Conservation (phyloP, 2,329 filamentous ascomycete genomes). For the Sporothrix mexicana region DNA sequence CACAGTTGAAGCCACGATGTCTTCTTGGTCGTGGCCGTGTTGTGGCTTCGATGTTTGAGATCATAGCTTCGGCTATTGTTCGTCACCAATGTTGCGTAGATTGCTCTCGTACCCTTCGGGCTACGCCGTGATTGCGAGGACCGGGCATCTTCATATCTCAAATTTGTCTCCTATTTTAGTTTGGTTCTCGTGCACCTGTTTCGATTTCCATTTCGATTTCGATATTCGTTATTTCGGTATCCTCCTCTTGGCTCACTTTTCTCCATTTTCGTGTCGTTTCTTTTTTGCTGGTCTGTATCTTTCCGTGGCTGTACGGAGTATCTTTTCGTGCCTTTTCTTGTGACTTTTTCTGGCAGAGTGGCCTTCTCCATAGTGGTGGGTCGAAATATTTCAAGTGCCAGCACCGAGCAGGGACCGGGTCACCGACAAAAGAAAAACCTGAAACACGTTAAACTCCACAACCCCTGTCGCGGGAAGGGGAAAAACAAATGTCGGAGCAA, state of each 20-base stretch:
- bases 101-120: slow-evolving; percentile 12
- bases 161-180: not conserved
- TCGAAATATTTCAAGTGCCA: not conserved
- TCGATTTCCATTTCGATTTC: not conserved
- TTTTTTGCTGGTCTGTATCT: not conserved
- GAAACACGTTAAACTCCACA: slow-evolving; percentile 28
- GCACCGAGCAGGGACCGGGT: slow-evolving; percentile 12
- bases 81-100: slow-evolving; percentile 12
- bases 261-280: not conserved
- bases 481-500: not conserved
- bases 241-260: not conserved
- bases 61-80: not conserved
- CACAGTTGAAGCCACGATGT: not conserved
- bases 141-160: not conserved
- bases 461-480: not conserved
- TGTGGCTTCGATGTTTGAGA: not conserved
- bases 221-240: too few relatives aligned
- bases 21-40: not conserved
- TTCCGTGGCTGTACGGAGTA: too few relatives aligned
- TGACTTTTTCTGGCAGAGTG: not conserved
- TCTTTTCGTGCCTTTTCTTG: not conserved
- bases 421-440: slow-evolving; percentile 20
- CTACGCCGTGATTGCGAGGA: slow-evolving; percentile 28
- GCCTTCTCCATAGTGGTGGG: too few relatives aligned
- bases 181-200: not conserved